A percentile compares a stretch with the other conserved stretches of the same genome.
These are phyloP conservation scores for Saccharomycopsis fermentans DNA, from an alignment of 805 yeast species.

Conservation along the genomic window DNA sequence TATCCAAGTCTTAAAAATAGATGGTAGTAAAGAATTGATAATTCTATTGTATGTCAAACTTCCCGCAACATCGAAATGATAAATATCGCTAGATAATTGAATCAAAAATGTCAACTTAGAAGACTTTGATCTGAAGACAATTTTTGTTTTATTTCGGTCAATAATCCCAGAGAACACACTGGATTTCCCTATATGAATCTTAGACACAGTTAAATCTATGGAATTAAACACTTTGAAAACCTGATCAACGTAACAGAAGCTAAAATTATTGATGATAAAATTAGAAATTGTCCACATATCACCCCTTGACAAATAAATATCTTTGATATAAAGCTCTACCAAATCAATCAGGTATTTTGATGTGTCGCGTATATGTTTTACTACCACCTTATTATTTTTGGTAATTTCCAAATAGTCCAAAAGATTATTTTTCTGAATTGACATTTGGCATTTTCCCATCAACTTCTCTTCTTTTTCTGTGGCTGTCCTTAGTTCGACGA, in stretches of 20 bases:
- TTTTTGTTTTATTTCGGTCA: slow-evolving; percentile 54
- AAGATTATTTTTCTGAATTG: slow-evolving; percentile 50
- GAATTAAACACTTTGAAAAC: slow-evolving; percentile 48
- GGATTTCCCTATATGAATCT: slow-evolving; percentile 54
- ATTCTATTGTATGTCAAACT: slow-evolving; percentile 88
- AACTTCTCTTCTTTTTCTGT: slow-evolving; percentile 19
- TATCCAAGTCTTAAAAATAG: slow-evolving; percentile 80
- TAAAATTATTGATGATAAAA: slow-evolving; percentile 56
- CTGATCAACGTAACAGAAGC: slow-evolving; percentile 26
- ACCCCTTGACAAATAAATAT: slow-evolving; percentile 73
- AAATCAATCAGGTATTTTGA: slow-evolving; percentile 62
- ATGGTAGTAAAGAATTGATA: slow-evolving; percentile 86
- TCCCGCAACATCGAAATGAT: slow-evolving; percentile 96
- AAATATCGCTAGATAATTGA: slow-evolving; percentile 92
- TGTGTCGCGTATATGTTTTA: slow-evolving; percentile 30
- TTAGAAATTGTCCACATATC: slow-evolving; percentile 85
- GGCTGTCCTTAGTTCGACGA: slow-evolving; percentile 33
- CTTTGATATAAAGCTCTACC: slow-evolving; percentile 72
- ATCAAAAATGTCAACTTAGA: slow-evolving; percentile 75
- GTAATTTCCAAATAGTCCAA: slow-evolving; percentile 54
- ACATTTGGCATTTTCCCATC: slow-evolving; percentile 32
- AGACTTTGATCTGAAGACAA: slow-evolving; percentile 85
- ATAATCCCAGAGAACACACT: slow-evolving; percentile 68
- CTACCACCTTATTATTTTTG: slow-evolving; percentile 54
- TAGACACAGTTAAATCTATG: slow-evolving; percentile 53